phyloP scores from a whole-genome alignment of 2,329 filamentous ascomycete species.

The Aspergillus versicolor region DNA sequence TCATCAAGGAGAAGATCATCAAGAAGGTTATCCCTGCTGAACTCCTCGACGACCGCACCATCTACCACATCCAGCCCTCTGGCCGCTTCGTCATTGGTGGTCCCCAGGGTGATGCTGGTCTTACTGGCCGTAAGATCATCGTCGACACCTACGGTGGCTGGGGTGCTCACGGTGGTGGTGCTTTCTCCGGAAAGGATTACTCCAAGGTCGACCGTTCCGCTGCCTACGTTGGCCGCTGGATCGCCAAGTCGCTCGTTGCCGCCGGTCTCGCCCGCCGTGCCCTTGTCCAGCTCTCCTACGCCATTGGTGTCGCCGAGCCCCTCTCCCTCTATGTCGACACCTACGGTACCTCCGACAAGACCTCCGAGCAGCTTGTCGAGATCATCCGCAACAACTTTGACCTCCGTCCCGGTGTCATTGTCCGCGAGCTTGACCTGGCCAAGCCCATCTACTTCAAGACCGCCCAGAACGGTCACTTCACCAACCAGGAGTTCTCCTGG shows the following conservation, averaged over 20 bases:
- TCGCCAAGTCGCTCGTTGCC: conserved; percentile 94
- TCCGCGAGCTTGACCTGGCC: conserved; percentile 91
- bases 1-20: conserved; percentile 97
- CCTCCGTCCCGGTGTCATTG: conserved; percentile 95
- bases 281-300: conserved; percentile 97
- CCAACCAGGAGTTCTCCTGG: conserved; percentile 97
- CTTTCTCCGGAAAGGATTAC: conserved; percentile 99
- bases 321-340: conserved; percentile 97
- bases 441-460: conserved; percentile 98
- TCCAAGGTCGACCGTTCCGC: conserved; percentile 99
- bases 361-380: conserved; percentile 87
- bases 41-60: conserved; percentile 87
- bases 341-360: conserved; percentile 90
- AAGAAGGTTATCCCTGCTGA: conserved; percentile 89
- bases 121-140: conserved; percentile 98
- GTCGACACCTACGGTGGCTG: conserved; percentile 99
- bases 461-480: conserved; percentile 99
- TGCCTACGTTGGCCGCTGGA: conserved; percentile 96
- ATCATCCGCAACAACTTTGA: conserved; percentile 98
- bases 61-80: conserved; percentile 99
- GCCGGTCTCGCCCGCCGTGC: conserved; percentile 87
- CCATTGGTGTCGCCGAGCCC: conserved; percentile 97
- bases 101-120: conserved; percentile 96
- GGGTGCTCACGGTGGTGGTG: conserved; percentile 99
- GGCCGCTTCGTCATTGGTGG: conserved; percentile 99